Base-by-base conservation (phyloP, 1,139 yeast genomes). In the Saccharomycopsis phalli region DNA sequence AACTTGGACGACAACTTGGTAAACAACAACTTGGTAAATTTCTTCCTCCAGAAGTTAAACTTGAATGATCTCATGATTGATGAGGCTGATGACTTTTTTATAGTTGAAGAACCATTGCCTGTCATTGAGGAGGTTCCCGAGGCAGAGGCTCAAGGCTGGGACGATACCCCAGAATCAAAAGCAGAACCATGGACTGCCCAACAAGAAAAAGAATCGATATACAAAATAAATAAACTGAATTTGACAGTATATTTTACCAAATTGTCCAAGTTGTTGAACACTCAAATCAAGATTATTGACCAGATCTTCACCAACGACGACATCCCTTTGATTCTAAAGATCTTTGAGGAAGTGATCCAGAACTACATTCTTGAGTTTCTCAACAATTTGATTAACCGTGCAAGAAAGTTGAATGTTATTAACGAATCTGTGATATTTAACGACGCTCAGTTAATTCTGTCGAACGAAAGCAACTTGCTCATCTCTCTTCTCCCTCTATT, bases 11-110 rank as follows among this genome's bases (percentile, higher is more conserved):
- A 52, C 23, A 65, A 56, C 35, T 63, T 45, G 53, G 59, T 52
- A 56, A 62, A 51, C 55, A 68, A 52, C 63, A 66, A 48, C 50
- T 64, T 41, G 61, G 62, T 70, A 45, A 67, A 68, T 53, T 57
- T 64, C 52, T 71, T 66, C 50, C 59, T 63, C 32, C 69, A 71
- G 34, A 69, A 63, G 57, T 25, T 44, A 6, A 41, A 41, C 20
- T 31, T 44, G 22, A 65, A 63, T 52, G 66, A 59, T 49, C 66
- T 63, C 45, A 65, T 60, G 28, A 48, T 47, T 26, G 65, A 53
- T 51, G 53, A 48, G 44, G 56, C 62, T 10, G 43, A 42, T n/a
- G 17, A 14, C 3, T 44, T 31, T 31, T 44, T 41, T 23, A 33
- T 29, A 17, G 25, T 34, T 11, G 16, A 20, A 11, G 36, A 25